Conservation (phyloP, 176 grass and related monocot species). For the Musa acuminata region DNA sequence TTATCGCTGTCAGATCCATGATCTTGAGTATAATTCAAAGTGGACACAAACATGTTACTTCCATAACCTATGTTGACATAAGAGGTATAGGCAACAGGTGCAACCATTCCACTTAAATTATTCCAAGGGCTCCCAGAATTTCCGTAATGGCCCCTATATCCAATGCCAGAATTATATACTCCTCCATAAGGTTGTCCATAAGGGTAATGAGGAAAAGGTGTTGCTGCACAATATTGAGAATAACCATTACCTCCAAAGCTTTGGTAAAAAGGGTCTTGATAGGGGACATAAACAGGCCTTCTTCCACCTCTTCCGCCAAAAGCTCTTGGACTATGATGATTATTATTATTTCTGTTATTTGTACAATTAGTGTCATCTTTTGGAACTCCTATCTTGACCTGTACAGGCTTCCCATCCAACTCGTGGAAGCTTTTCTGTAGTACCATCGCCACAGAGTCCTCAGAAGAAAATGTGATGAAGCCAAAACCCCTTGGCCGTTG, state of each 20-base stretch:
- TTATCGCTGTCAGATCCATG: background rate
- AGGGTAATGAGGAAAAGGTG: constrained; percentile 16
- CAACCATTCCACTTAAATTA: background rate
- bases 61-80: background rate
- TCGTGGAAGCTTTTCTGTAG: constrained; percentile 36
- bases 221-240: constrained; percentile 21
- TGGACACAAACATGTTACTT: constrained; percentile 3
- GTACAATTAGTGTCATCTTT: constrained; percentile 24
- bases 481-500: constrained; percentile 45
- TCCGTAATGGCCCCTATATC: background rate
- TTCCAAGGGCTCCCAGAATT: background rate
- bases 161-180: background rate
- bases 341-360: constrained; percentile 6
- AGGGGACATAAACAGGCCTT: constrained; percentile 13
- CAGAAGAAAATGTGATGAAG: constrained; percentile 47
- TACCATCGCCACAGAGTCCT: constrained; percentile 29
- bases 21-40: background rate
- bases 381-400: constrained; percentile 37
- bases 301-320: background rate
- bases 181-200: constrained; percentile 24
- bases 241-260: background rate
- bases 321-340: constrained; percentile 18
- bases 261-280: constrained; percentile 9
- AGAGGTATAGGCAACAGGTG: background rate
- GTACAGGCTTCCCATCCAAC: constrained; percentile 36